phyloP scores from a whole-genome alignment of 495 filamentous ascomycete species.

The Corynascus novoguineensis region DNA sequence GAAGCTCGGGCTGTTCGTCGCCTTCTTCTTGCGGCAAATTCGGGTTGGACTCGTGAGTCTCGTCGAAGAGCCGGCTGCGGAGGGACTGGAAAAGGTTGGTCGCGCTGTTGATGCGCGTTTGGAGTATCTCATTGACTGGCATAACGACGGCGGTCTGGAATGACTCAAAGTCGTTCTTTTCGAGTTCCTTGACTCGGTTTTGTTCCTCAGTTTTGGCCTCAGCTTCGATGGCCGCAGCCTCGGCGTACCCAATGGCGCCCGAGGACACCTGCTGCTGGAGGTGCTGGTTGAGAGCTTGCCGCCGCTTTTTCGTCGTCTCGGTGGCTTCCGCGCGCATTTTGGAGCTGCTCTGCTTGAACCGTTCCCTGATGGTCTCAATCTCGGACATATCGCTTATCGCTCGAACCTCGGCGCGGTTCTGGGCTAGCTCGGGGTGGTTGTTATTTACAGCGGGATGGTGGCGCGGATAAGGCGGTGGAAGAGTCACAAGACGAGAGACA shows the following conservation, averaged over 20 bases:
- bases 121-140: slow-evolving; percentile 69
- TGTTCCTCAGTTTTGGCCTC: slow-evolving; percentile 63
- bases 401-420: slow-evolving; percentile 69
- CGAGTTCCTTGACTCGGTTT: slow-evolving; percentile 53
- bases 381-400: slow-evolving; percentile 69
- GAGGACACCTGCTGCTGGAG: slow-evolving; percentile 68
- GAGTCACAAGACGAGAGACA: slow-evolving; percentile 83
- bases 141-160: slow-evolving; percentile 72
- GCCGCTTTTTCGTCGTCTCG: slow-evolving; percentile 39
- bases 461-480: slow-evolving; percentile 84
- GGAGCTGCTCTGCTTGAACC: slow-evolving; percentile 44
- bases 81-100: slow-evolving; percentile 66
- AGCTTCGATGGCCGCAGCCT: slow-evolving; percentile 66
- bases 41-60: slow-evolving; percentile 64
- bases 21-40: slow-evolving; percentile 88
- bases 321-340: slow-evolving; percentile 41
- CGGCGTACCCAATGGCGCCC: slow-evolving; percentile 70
- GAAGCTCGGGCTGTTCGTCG: slow-evolving; percentile 86
- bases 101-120: slow-evolving; percentile 55
- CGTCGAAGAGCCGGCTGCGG: slow-evolving; percentile 63
- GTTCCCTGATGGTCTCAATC: slow-evolving; percentile 60
- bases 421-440: slow-evolving; percentile 79
- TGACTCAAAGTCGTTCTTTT: slow-evolving; percentile 66
- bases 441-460: slow-evolving; percentile 96
- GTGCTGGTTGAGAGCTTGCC: slow-evolving; percentile 47